Evolutionary conservation across 768 basidiomycete species (phyloP).

Genomic region (Fomitopsis pulvina): DNA sequence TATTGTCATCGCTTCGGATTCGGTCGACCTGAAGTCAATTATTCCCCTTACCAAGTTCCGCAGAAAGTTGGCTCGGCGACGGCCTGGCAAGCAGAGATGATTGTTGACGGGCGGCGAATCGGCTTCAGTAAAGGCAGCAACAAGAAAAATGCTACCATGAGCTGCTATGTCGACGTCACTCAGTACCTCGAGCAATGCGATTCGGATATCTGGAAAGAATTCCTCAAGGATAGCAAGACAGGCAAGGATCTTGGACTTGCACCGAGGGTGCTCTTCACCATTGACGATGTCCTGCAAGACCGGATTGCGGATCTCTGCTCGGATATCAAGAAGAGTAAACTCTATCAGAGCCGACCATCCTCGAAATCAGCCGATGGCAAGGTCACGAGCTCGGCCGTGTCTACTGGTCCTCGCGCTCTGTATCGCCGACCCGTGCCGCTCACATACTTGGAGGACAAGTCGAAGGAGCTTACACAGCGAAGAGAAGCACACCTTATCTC

Average conservation of each 20-base stretch:
- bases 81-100: conserved; percentile 69
- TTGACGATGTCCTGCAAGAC: conserved; percentile 58
- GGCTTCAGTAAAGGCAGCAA: conserved; percentile 64
- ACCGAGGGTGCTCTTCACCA: conserved; percentile 59
- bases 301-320: conserved; percentile 63
- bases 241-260: conserved; percentile 69
- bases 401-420: conserved; percentile 7
- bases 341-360: conserved; percentile 62
- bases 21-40: conserved; percentile 63
- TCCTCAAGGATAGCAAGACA: conserved; percentile 49
- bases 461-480: conserved; percentile 44
- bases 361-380: conserved; percentile 11
- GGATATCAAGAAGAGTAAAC: conserved; percentile 53
- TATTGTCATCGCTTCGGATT: conserved; percentile 82
- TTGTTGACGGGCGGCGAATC: conserved; percentile 71
- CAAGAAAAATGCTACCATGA: conserved; percentile 68
- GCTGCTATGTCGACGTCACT: conserved; percentile 83
- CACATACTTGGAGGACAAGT: conserved; percentile 40
- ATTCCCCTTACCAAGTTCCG: conserved; percentile 28
- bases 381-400: background rate
- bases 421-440: conserved; percentile 24
- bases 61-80: conserved; percentile 13
- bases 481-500: conserved; percentile 47
- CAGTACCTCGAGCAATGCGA: conserved; percentile 86
- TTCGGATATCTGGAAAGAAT: conserved; percentile 70